These are phyloP conservation scores for Ephemerocybe angulata DNA, from an alignment of 768 basidiomycete species.

Conservation along the genomic window DNA sequence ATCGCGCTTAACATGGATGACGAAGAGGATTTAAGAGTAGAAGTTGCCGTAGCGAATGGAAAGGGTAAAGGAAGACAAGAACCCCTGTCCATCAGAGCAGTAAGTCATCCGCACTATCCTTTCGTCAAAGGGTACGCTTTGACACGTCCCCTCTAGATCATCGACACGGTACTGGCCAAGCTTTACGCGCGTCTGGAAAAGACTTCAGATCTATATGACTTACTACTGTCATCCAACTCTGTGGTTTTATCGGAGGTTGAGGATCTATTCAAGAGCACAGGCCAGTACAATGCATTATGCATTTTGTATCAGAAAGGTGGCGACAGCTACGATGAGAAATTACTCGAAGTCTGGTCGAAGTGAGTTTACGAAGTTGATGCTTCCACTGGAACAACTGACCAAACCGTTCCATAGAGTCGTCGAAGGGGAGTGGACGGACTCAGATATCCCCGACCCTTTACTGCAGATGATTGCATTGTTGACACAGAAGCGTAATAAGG, in stretches of 20 bases:
- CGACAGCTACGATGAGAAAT: conserved; percentile 44
- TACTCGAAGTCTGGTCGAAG: conserved; percentile 68
- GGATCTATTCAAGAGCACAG: conserved; percentile 42
- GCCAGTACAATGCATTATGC: conserved; percentile 60
- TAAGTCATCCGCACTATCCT: not conserved
- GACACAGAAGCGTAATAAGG: conserved; percentile 52
- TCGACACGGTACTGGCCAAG: conserved; percentile 82
- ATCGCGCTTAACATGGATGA: conserved; percentile 27
- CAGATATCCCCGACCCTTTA: conserved; percentile 60
- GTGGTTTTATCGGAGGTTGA: conserved; percentile 64
- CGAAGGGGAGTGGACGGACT: conserved; percentile 62
- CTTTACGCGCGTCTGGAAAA: conserved; percentile 62
- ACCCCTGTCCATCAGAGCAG: conserved; percentile 13
- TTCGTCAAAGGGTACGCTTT: not conserved
- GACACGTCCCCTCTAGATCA: conserved; percentile 40
- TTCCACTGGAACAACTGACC: not conserved
- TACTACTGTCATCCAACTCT: conserved; percentile 53
- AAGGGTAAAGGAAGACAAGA: conserved; percentile 19
- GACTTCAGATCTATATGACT: conserved; percentile 54
- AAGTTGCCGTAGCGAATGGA: conserved; percentile 4
- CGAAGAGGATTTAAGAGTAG: conserved; percentile 13
- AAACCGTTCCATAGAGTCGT: conserved; percentile 44
- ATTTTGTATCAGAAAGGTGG: conserved; percentile 56
- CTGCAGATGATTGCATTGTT: conserved; percentile 57
- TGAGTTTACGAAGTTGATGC: conserved; percentile 35